Conservation (phyloP, 495 filamentous ascomycete genomes). For the Usnea hakonensis region DNA sequence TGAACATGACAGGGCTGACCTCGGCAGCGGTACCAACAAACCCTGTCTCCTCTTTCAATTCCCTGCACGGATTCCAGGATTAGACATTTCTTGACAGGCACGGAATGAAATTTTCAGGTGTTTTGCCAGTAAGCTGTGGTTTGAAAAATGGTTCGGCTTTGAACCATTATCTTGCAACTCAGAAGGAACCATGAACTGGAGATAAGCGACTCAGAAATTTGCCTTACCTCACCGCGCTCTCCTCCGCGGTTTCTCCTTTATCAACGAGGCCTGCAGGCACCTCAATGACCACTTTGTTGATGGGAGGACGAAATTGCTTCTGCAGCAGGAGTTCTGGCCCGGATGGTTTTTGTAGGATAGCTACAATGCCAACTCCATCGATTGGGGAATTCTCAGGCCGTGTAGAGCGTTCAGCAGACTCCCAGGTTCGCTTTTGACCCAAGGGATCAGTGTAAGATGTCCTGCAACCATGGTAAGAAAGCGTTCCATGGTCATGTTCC, state of each 20-base stretch:
- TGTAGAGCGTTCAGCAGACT: constrained; percentile 66
- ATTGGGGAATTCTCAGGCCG: constrained; percentile 61
- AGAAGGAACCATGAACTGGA: too few relatives aligned
- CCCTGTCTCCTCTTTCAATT: constrained; percentile 90
- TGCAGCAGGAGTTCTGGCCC: constrained; percentile 73
- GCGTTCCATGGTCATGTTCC: background rate
- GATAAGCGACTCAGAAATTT: too few relatives aligned
- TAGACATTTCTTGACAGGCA: too few relatives aligned
- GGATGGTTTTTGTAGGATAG: constrained; percentile 67
- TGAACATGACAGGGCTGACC: constrained; percentile 74
- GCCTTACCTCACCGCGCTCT: constrained; percentile 71
- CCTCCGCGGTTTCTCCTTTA: constrained; percentile 66
- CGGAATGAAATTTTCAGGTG: too few relatives aligned
- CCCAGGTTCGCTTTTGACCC: constrained; percentile 65
- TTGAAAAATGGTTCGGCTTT: too few relatives aligned
- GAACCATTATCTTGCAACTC: too few relatives aligned
- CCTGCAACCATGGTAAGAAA: background rate
- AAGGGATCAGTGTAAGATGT: constrained; percentile 67
- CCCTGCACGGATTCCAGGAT: too few relatives aligned
- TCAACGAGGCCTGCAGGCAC: constrained; percentile 83
- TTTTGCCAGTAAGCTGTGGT: too few relatives aligned
- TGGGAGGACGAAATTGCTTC: constrained; percentile 81
- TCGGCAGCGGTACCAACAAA: constrained; percentile 65
- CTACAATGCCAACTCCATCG: constrained; percentile 86
- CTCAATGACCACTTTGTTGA: constrained; percentile 72